These are phyloP conservation scores for Pholiota conissans DNA, from an alignment of 768 basidiomycete species.

Conservation along the genomic window DNA sequence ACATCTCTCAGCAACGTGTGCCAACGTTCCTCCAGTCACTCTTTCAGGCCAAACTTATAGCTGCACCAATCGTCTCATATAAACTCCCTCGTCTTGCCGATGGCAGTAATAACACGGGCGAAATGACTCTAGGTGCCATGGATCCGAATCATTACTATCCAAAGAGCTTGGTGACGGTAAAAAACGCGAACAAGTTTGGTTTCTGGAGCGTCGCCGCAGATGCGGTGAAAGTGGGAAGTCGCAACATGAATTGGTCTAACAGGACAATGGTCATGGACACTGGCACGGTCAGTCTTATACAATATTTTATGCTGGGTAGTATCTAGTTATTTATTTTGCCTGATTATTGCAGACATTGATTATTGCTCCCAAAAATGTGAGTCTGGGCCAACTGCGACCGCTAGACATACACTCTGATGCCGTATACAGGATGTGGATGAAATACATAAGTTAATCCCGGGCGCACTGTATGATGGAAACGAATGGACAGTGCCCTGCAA, in stretches of 20 bases:
- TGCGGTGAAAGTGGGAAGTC: slow-evolving; percentile 11
- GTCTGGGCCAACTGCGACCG: no score
- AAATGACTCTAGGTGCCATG: slow-evolving; percentile 65
- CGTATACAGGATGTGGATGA: slow-evolving; percentile 45
- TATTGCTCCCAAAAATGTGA: slow-evolving; percentile 14
- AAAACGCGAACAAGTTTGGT: slow-evolving; percentile 42
- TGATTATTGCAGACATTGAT: slow-evolving; percentile 9
- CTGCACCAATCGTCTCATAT: slow-evolving; percentile 10
- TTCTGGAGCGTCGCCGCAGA: slow-evolving; percentile 12
- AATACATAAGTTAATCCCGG: slow-evolving; percentile 57
- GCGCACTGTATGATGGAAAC: slow-evolving; percentile 47
- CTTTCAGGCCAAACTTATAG: slow-evolving; percentile 6
- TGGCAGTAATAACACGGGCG: slow-evolving; percentile 45
- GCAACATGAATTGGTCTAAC: slow-evolving; percentile 16
- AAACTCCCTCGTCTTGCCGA: slow-evolving; percentile 12
- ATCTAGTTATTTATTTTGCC: not conserved
- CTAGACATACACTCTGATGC: not conserved
- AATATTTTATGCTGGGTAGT: not conserved
- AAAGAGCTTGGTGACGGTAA: slow-evolving; percentile 44
- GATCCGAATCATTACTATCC: slow-evolving; percentile 53
- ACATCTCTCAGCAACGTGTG: slow-evolving; percentile 11
- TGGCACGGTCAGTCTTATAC: slow-evolving; percentile 12
- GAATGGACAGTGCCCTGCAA: slow-evolving; percentile 69
- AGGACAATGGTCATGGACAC: slow-evolving; percentile 18
- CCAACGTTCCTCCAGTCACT: slow-evolving; percentile 11